These are phyloP conservation scores for Lactarius evosmus DNA, from an alignment of 768 basidiomycete genomes.

Conservation along the genomic window DNA sequence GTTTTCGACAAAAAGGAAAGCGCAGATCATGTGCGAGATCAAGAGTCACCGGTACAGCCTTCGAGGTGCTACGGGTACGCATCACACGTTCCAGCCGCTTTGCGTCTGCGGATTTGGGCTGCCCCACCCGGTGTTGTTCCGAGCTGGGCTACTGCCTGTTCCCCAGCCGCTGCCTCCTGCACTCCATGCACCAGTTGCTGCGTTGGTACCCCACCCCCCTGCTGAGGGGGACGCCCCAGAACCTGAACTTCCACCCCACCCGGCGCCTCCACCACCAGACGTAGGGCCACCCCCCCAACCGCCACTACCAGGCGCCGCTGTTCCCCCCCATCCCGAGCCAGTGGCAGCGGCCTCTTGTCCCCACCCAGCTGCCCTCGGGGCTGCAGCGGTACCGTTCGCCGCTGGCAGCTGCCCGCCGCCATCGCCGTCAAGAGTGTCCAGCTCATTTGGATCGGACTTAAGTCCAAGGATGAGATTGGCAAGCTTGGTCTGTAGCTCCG, in stretches of 20 bases:
- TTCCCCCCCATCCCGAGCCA: conserved; percentile 22
- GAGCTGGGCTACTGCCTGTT: conserved; percentile 29
- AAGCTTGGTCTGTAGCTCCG: conserved; percentile 75
- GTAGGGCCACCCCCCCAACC: conserved; percentile 20
- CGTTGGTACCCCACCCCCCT: conserved; percentile 36
- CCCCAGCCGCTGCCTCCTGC: conserved; percentile 34
- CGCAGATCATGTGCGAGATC: conserved; percentile 12
- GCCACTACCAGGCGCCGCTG: conserved; percentile 12
- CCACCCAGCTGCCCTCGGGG: conserved; percentile 23
- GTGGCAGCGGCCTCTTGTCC: conserved; percentile 10
- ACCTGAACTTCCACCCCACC: conserved; percentile 21
- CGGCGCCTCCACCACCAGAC: conserved; percentile 16
- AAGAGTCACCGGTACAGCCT: conserved; percentile 16
- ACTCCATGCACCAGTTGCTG: conserved; percentile 38
- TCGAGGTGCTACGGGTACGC: neutral
- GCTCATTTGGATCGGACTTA: conserved; percentile 44
- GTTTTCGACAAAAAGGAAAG: neutral
- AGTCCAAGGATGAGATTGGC: conserved; percentile 76
- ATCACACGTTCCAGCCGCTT: conserved; percentile 36
- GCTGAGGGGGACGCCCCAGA: conserved; percentile 27
- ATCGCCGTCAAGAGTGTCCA: conserved; percentile 47
- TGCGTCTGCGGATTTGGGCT: conserved; percentile 31
- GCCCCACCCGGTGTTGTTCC: conserved; percentile 35
- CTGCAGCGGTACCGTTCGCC: conserved; percentile 13
- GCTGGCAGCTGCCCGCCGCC: conserved; percentile 25